These are phyloP conservation scores for Colletotrichum spinosum DNA, from an alignment of 2,329 filamentous ascomycete species.

Conservation along the genomic window DNA sequence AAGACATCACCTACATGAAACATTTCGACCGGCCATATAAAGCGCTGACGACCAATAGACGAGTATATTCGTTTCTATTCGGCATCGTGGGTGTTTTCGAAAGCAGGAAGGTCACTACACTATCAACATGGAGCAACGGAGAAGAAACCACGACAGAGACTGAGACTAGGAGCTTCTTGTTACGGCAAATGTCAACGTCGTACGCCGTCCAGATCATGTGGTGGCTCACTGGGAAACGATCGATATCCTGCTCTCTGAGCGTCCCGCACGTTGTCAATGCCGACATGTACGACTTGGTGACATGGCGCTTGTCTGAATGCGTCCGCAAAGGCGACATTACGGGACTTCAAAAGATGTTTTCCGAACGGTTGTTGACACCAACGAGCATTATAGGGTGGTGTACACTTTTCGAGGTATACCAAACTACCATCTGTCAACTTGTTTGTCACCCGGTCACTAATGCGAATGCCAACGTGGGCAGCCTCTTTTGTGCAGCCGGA, in stretches of 20 bases:
- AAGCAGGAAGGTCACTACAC: not conserved
- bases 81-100: not conserved
- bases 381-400: not conserved
- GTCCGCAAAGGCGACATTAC: not conserved
- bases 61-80: not conserved
- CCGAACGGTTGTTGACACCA: not conserved
- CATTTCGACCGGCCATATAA: not conserved
- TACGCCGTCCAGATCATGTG: constrained; percentile 6
- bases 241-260: constrained; percentile 4
- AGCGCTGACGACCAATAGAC: not conserved
- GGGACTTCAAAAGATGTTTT: constrained; percentile 2
- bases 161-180: not conserved
- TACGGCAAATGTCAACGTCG: not conserved
- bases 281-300: not conserved
- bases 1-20: not conserved
- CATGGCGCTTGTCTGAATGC: not conserved
- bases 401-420: constrained; percentile 3
- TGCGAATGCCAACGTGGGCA: not conserved
- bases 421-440: not conserved
- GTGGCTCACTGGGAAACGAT: not conserved
- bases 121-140: not conserved
- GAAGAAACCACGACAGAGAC: not conserved
- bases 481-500: constrained; percentile 2
- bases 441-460: not conserved
- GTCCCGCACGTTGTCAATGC: not conserved